Conservation (phyloP, 2,329 filamentous ascomycete species). For the Phialophora expanda region DNA sequence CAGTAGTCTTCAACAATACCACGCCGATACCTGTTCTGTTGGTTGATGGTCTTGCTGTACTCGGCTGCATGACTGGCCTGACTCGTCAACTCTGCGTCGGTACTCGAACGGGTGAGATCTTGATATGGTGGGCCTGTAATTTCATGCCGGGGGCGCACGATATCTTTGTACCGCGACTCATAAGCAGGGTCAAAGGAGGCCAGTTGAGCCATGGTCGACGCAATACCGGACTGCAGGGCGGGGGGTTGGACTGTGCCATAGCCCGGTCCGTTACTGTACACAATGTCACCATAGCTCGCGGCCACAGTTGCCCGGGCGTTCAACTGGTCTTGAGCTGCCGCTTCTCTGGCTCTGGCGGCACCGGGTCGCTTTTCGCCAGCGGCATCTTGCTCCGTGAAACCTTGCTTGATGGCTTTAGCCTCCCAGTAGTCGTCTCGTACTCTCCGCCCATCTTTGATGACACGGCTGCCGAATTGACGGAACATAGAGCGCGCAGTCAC, state of each 20-base stretch:
- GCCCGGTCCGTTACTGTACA: slow-evolving; percentile 75
- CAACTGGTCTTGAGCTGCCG: slow-evolving; percentile 65
- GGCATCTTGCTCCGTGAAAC: slow-evolving; percentile 94
- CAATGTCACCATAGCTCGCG: slow-evolving; percentile 77
- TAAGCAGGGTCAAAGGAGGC: slow-evolving; percentile 85
- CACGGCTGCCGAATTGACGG: slow-evolving; percentile 92
- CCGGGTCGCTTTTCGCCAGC: slow-evolving; percentile 96
- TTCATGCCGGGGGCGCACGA: slow-evolving; percentile 86
- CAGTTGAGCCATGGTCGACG: slow-evolving; percentile 72
- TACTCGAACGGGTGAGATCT: slow-evolving; percentile 79
- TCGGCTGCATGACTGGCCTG: slow-evolving; percentile 89
- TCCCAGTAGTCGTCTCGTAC: slow-evolving; percentile 99
- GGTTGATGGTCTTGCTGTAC: slow-evolving; percentile 82
- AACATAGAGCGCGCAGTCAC: slow-evolving; percentile 99
- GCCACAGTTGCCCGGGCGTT: slow-evolving; percentile 60
- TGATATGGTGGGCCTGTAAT: slow-evolving; percentile 85
- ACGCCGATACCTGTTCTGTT: slow-evolving; percentile 76
- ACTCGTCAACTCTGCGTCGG: slow-evolving; percentile 77
- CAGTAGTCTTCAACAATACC: slow-evolving; percentile 83
- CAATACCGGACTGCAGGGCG: slow-evolving; percentile 73
- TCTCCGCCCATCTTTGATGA: slow-evolving; percentile 85
- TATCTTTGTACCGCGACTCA: slow-evolving; percentile 82
- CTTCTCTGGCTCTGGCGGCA: slow-evolving; percentile 84
- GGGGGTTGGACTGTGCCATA: slow-evolving; percentile 72
- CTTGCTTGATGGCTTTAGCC: slow-evolving; percentile 93